A percentile compares a stretch with the other conserved stretches of the same genome.
Evolutionary conservation across 2,329 filamentous ascomycete species (phyloP).

Genomic region (Cercospora canescens): DNA sequence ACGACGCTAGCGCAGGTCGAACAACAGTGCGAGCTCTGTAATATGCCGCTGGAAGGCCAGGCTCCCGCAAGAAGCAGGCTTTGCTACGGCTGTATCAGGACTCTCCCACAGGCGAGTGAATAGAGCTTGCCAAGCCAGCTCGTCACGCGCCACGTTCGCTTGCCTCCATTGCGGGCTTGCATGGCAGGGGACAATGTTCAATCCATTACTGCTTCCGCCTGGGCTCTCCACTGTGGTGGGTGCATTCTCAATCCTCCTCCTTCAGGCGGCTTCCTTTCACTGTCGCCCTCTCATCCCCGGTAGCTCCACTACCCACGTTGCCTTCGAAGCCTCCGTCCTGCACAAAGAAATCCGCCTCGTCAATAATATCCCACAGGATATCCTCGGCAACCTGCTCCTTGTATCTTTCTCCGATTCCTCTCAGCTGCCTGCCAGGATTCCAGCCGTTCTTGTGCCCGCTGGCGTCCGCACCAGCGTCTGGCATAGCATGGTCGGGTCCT

Average conservation of each 20-base stretch:
- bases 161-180: background rate
- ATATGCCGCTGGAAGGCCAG: constrained; percentile 56
- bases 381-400: constrained; percentile 94
- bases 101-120: constrained; percentile 14
- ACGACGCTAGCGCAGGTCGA: constrained; percentile 36
- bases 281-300: constrained; percentile 22
- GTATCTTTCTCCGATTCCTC: constrained; percentile 75
- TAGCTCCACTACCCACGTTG: constrained; percentile 27
- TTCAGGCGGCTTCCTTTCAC: constrained; percentile 25
- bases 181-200: background rate
- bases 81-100: constrained; percentile 69
- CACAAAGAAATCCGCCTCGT: constrained; percentile 89
- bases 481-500: constrained; percentile 38
- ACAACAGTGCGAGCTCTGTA: constrained; percentile 65
- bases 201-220: background rate
- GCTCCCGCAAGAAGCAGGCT: constrained; percentile 43
- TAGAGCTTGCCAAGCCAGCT: background rate
- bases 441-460: constrained; percentile 28
- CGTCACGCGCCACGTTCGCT: background rate
- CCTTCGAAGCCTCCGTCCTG: constrained; percentile 58
- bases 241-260: constrained; percentile 20
- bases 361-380: constrained; percentile 86
- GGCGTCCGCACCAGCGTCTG: constrained; percentile 26
- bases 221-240: background rate
- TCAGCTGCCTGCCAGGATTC: constrained; percentile 43